Base-by-base conservation (phyloP, 2,329 filamentous ascomycete genomes). In the Exophiala sp. region DNA sequence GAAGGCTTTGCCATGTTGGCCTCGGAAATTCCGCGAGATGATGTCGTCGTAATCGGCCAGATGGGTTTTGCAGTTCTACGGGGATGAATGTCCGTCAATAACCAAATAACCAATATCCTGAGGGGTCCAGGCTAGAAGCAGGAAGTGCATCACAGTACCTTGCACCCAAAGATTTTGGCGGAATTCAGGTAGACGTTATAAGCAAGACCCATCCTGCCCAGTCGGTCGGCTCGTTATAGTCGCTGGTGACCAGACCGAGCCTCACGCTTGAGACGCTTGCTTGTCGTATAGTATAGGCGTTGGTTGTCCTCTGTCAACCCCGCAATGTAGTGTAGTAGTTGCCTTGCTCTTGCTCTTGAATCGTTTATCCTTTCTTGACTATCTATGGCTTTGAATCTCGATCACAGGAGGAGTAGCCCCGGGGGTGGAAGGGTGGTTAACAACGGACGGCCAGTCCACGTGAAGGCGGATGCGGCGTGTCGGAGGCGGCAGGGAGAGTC, bases 1-100 rank as follows among this genome's bases (percentile, higher is more conserved):
- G 71, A 90, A 98, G 48, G 93, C 93, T 73, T 97, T 97, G 66
- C 93, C 93, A 69, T 97, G 91, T 69, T 97, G 91, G 64, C 93
- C 93, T 56, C 93, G 88, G 75, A 98, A 98, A 73, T 95, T 96
- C 89, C 97, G 68, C 65, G 88, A 95, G 58, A 97, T 89, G 59
- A 98, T 96, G 64, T 96, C 89, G 62, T 97, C 89, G 62, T 95
- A 88, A 67, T 95, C 93, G 24, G 90, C 85, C 14, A 98, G 81
- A 66, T 98, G 93, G 6, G 93, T 88, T 70, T 96, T 96, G 82
- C 93, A 98, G 63, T 79, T 80, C 74, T 61, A 37, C 39, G 8
- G 24, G 10, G 6, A 27, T 27, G 24, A 10, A 27, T n/a, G n/a
- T 38, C 39, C 22, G 39, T 48, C 30, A 55, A 39, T 19, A 46